These are phyloP conservation scores for Ustilago curta DNA, from an alignment of 1,284 basidiomycete species.

Conservation along the genomic window DNA sequence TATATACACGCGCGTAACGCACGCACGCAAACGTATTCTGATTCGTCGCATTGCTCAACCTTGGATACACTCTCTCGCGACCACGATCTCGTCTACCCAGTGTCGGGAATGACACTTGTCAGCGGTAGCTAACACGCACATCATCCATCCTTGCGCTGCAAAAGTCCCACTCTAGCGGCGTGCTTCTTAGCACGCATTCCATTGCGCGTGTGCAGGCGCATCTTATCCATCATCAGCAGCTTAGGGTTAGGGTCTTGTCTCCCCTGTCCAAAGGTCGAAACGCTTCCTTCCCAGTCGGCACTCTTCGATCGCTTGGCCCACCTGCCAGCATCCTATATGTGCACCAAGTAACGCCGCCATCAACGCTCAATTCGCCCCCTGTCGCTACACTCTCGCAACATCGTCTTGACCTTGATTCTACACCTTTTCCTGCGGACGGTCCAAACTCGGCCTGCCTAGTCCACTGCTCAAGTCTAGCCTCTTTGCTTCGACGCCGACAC, in stretches of 20 bases:
- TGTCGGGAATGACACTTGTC: conserved; percentile 3
- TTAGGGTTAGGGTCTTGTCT: too few species aligned
- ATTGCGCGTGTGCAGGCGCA: too few species aligned
- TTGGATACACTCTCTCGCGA: too few species aligned
- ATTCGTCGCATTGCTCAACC: background rate
- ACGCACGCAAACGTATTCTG: background rate
- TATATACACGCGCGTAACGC: background rate
- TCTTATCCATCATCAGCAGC: too few species aligned
- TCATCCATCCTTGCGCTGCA: background rate
- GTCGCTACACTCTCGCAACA: background rate
- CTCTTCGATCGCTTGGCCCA: background rate
- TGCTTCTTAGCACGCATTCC: too few species aligned
- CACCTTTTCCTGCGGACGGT: background rate
- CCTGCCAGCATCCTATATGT: conserved; percentile 8
- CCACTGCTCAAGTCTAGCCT: conserved; percentile 4
- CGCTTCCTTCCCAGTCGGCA: background rate
- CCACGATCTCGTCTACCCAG: too few species aligned
- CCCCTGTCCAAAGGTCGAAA: too few species aligned
- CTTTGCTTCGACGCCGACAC: background rate
- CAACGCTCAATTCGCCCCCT: background rate
- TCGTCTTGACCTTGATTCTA: background rate
- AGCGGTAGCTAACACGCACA: background rate
- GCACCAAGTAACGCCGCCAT: background rate
- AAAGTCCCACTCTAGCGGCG: too few species aligned
- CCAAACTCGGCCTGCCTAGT: background rate